Evolutionary conservation across 371 early-diverging fungal species (phyloP).

Genomic region (Mortierella sp.): DNA sequence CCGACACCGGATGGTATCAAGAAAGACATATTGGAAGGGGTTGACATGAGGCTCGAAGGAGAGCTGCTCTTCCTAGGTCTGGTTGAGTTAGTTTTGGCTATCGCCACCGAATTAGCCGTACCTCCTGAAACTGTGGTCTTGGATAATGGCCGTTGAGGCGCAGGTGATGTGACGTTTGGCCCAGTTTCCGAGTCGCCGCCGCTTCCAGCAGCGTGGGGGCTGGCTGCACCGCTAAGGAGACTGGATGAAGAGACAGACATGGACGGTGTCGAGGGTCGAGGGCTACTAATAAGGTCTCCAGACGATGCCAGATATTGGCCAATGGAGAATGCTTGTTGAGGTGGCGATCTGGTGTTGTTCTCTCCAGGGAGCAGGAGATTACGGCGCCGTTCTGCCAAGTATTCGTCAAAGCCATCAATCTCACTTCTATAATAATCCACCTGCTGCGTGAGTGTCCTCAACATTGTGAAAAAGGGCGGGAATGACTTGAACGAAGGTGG

Average conservation of each 20-base stretch:
- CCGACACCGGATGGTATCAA: constrained; percentile 36
- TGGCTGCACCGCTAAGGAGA: constrained; percentile 5
- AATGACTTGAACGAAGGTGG: constrained; percentile 65
- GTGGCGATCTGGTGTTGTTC: constrained; percentile 15
- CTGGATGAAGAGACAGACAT: constrained; percentile 12
- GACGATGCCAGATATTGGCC: not conserved
- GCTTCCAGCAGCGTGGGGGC: constrained; percentile 7
- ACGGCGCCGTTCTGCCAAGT: constrained; percentile 67
- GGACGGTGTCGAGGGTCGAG: constrained; percentile 14
- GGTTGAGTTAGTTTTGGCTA: constrained; percentile 14
- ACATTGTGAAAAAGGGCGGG: constrained; percentile 72
- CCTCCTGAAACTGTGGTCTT: constrained; percentile 10
- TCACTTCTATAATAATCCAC: constrained; percentile 76
- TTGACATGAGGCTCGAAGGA: constrained; percentile 49
- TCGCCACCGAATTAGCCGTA: constrained; percentile 14
- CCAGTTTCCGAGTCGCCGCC: constrained; percentile 9
- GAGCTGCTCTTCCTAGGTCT: constrained; percentile 44
- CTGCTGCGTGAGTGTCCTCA: constrained; percentile 73
- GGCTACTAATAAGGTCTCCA: constrained; percentile 5
- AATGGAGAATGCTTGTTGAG: not conserved
- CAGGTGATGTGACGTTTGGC: constrained; percentile 18
- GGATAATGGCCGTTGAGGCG: constrained; percentile 20
- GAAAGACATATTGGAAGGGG: constrained; percentile 48
- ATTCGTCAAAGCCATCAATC: constrained; percentile 67
- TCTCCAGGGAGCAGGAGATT: constrained; percentile 56